Evolutionary conservation across 768 basidiomycete species (phyloP).

Genomic region (Panaeolus papilionaceus): DNA sequence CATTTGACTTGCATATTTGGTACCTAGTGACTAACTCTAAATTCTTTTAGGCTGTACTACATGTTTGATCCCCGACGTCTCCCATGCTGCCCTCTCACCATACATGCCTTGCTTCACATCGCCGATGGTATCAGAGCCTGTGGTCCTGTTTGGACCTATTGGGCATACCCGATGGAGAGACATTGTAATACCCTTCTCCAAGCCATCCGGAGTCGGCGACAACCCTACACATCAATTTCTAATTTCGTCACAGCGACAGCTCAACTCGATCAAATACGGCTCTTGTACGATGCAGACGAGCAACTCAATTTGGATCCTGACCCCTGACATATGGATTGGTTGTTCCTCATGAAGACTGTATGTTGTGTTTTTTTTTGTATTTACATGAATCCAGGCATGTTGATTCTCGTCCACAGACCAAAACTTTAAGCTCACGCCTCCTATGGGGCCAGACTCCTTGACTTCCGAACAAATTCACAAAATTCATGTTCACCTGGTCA

Average conservation of each 20-base stretch:
- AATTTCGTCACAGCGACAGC: slow-evolving; percentile 34
- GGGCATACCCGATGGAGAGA: slow-evolving; percentile 47
- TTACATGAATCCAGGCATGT: neutral
- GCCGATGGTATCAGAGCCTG: slow-evolving; percentile 37
- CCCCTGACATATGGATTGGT: neutral
- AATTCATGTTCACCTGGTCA: neutral
- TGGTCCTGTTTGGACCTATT: slow-evolving; percentile 42
- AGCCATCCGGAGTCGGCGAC: slow-evolving; percentile 34
- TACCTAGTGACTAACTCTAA: slow-evolving; percentile 1
- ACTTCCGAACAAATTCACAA: neutral
- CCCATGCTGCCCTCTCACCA: slow-evolving; percentile 34
- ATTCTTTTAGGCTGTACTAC: slow-evolving; percentile 35
- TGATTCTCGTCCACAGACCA: neutral
- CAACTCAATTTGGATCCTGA: slow-evolving; percentile 28
- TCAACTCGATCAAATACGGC: slow-evolving; percentile 39
- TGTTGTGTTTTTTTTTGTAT: neutral
- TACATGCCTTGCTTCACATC: slow-evolving; percentile 35
- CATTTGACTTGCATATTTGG: slow-evolving; percentile 6
- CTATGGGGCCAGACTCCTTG: neutral
- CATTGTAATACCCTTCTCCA: slow-evolving; percentile 40
- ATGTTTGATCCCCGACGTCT: slow-evolving; percentile 30
- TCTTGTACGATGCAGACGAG: slow-evolving; percentile 32
- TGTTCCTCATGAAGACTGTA: neutral
- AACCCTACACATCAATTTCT: slow-evolving; percentile 40
- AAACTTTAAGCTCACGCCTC: neutral